Evolutionary conservation across 2,329 filamentous ascomycete genomes (phyloP), one percentile per base, ranked within the genome.

Genomic region (Verticillium nonalfalfae): DNA sequence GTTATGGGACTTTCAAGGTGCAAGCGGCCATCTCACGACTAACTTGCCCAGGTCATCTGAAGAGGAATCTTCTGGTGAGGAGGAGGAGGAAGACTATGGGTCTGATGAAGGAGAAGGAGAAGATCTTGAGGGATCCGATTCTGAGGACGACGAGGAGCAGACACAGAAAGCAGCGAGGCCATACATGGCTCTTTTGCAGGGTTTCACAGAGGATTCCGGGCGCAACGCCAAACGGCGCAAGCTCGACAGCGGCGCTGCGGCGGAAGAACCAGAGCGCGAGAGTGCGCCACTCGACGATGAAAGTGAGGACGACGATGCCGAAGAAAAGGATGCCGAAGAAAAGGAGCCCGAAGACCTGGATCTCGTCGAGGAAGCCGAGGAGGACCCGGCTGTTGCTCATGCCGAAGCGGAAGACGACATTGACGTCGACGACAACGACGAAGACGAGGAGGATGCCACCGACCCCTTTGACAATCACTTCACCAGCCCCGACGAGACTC

Each of bases 401-500:
- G 63, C 66, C n/a, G 65, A 71, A 21, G 64, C 61, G 7, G 69
- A 69, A 33, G 54, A 66, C 31, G 62, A 63, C 31, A 60, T 60
- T 7, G 66, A 65, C 11, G 61, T 60, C 10, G 61, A 65, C n/a
- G 45, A 50, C 13, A 64, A 69, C 13, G 64, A 69, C 36, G 68
- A 69, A 35, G 66, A 63, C 35, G 65, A 68, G 14, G 79, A 82
- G 57, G 79, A 85, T 65, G 72, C 77, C 34, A 76, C 74, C 1
- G 90, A 96, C 72, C 89, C 91, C 0, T 97, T 96, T 69, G 90
- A 95, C 65, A 76, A 79, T 7, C 94, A 97, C 74, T 96, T 96
- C 71, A 85, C 86, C 38, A 81, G 81, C 52, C 85, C 87, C 0
- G 83, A 93, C 56, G 84, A 90, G 57, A 79, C 81, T 6, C 74